Conservation (phyloP, 179 eudicot genomes). For the Beta macrorhiza region DNA sequence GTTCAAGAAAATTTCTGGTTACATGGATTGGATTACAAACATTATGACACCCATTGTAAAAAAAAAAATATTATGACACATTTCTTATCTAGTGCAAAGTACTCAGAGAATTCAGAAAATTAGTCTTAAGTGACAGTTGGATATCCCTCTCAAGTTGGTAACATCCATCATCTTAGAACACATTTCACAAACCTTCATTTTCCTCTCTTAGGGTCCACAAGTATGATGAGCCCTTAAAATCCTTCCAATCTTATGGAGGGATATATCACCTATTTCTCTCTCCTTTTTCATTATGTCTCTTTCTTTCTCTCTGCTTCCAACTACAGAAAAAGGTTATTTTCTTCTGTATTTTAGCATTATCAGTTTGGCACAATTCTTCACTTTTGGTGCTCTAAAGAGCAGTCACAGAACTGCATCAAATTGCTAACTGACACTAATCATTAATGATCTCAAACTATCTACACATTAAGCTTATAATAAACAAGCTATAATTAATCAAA, state of each 20-base stretch:
- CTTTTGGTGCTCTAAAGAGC: not conserved
- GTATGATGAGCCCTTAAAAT: not conserved
- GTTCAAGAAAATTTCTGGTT: not conserved
- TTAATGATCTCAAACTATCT: not conserved
- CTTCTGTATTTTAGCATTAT: not conserved
- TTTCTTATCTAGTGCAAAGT: not conserved
- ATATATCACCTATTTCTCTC: not conserved
- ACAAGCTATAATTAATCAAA: not conserved
- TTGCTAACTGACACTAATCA: conserved; percentile 21
- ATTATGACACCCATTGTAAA: not conserved
- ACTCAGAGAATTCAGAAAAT: conserved; percentile 8
- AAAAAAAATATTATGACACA: not conserved
- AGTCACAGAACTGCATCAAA: not conserved
- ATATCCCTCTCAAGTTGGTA: conserved; percentile 13
- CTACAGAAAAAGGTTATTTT: not conserved
- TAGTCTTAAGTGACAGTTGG: conserved; percentile 12
- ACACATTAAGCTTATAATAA: not conserved
- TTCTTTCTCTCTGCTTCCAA: not conserved
- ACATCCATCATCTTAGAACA: conserved; percentile 11
- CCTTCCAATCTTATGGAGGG: conserved; percentile 11
- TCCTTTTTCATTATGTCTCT: too few species aligned
- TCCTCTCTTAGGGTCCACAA: conserved; percentile 1
- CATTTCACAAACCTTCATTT: conserved; percentile 16
- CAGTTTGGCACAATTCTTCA: not conserved
- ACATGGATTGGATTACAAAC: not conserved